Conservation (phyloP, 345 rosid species). For the Eucalyptus tenuipes region DNA sequence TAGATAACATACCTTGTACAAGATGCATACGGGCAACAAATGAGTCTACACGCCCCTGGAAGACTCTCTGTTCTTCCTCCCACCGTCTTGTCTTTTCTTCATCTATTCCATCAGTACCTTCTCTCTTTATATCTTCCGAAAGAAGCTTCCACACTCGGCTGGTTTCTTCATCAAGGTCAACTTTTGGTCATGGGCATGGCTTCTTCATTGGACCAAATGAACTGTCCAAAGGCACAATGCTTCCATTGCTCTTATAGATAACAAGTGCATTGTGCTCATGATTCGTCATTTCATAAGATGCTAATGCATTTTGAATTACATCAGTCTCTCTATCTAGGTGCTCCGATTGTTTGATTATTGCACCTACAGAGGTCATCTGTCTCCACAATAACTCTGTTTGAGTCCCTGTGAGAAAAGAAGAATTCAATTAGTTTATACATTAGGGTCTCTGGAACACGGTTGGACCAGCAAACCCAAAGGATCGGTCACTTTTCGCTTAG, state of each 20-base stretch:
- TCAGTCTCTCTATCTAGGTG: conserved; percentile 29
- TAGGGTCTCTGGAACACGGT: too few relatives aligned
- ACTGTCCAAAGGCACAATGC: too few relatives aligned
- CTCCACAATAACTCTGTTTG: too few relatives aligned
- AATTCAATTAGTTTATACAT: too few relatives aligned
- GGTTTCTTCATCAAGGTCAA: conserved; percentile 75
- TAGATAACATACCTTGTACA: conserved; percentile 62
- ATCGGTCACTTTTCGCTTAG: too few relatives aligned
- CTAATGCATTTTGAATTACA: conserved; percentile 25
- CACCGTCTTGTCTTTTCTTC: conserved; percentile 56
- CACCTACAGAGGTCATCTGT: conserved; percentile 10
- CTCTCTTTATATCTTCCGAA: conserved; percentile 43
- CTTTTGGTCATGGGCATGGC: conserved; percentile 50
- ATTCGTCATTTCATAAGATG: conserved; percentile 23
- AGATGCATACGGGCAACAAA: conserved; percentile 93
- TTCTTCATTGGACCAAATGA: conserved; percentile 6
- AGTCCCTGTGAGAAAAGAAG: too few relatives aligned
- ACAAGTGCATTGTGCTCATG: conserved; percentile 10
- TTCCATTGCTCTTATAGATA: too few relatives aligned
- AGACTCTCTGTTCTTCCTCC: conserved; percentile 68
- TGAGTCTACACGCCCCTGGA: conserved; percentile 60
- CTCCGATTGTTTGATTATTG: conserved; percentile 20
- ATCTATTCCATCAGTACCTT: conserved; percentile 60
- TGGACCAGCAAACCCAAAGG: too few relatives aligned
- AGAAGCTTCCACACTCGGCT: conserved; percentile 72